Conservation (phyloP, 495 filamentous ascomycete genomes). For the Beverwykella pulmonaria region DNA sequence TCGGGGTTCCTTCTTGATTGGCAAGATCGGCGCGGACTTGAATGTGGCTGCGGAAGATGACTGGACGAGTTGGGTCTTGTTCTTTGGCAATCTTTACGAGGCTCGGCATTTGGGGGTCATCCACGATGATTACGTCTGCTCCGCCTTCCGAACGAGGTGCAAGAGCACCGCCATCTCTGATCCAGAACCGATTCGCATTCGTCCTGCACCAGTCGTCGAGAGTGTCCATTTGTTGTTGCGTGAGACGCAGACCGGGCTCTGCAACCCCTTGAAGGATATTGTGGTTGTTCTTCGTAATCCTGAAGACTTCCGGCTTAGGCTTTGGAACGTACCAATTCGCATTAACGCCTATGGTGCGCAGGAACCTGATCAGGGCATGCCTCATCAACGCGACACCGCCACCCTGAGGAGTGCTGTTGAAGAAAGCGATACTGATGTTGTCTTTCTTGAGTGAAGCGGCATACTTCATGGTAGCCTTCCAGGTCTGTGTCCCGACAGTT, state of each 20-base stretch:
- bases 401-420: constrained; percentile 83
- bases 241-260: constrained; percentile 62
- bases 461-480: constrained; percentile 70
- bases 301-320: constrained; percentile 80
- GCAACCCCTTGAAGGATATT: constrained; percentile 89
- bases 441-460: constrained; percentile 65
- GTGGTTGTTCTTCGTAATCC: constrained; percentile 87
- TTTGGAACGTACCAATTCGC: constrained; percentile 83
- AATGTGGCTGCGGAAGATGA: constrained; percentile 83
- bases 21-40: constrained; percentile 79
- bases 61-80: constrained; percentile 69
- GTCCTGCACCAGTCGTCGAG: constrained; percentile 75
- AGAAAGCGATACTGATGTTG: constrained; percentile 77
- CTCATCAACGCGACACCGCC: constrained; percentile 89
- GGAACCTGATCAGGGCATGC: constrained; percentile 77
- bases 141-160: constrained; percentile 68
- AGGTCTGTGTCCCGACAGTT: constrained; percentile 65
- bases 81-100: constrained; percentile 78
- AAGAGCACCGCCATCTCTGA: constrained; percentile 67
- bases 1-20: constrained; percentile 62
- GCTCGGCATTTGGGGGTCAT: constrained; percentile 87
- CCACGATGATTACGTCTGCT: constrained; percentile 77
- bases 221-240: constrained; percentile 58
- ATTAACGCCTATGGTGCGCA: constrained; percentile 67
- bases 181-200: constrained; percentile 79